Percentiles rank a stretch among this genome's conserved stretches.
phyloP scores from a whole-genome alignment of 768 basidiomycete genomes.

The Podaxis sp. region DNA sequence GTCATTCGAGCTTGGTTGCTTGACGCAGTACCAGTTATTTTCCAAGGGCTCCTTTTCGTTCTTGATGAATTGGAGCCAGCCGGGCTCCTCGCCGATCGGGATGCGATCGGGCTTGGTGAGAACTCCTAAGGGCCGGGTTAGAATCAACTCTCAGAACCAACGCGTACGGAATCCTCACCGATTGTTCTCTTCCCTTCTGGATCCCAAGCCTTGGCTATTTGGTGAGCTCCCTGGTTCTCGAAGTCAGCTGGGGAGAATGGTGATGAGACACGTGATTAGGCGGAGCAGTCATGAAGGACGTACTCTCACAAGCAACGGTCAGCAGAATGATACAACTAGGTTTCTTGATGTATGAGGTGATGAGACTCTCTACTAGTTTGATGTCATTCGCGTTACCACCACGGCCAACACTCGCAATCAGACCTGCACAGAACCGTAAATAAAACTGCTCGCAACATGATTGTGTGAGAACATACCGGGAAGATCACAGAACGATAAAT shows the following conservation, averaged over 20 bases:
- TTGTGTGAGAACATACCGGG: constrained; percentile 34
- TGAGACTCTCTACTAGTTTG: constrained; percentile 53
- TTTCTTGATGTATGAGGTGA: constrained; percentile 53
- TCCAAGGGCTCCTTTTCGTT: constrained; percentile 47
- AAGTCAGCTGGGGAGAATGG: constrained; percentile 57
- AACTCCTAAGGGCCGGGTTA: constrained; percentile 41
- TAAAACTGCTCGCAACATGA: neutral
- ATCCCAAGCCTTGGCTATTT: constrained; percentile 56
- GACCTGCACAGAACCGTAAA: constrained; percentile 28
- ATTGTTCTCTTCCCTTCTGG: constrained; percentile 64
- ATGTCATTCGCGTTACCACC: constrained; percentile 52
- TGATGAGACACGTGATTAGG: neutral
- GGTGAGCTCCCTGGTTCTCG: constrained; percentile 73
- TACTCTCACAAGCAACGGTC: constrained; percentile 62
- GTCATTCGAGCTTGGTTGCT: constrained; percentile 48
- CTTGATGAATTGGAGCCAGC: constrained; percentile 54
- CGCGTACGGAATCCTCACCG: constrained; percentile 33
- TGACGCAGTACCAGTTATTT: constrained; percentile 59
- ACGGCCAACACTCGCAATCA: constrained; percentile 54
- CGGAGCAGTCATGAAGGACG: constrained; percentile 10
- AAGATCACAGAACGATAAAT: constrained; percentile 62
- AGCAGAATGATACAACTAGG: constrained; percentile 61
- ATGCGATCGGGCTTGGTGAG: constrained; percentile 77
- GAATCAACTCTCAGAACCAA: neutral
- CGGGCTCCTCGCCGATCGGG: constrained; percentile 44